Percentiles rank a stretch among this genome's conserved stretches.
Conservation (phyloP, 1,284 basidiomycete species). For the Cutaneotrichosporon arboriforme region DNA sequence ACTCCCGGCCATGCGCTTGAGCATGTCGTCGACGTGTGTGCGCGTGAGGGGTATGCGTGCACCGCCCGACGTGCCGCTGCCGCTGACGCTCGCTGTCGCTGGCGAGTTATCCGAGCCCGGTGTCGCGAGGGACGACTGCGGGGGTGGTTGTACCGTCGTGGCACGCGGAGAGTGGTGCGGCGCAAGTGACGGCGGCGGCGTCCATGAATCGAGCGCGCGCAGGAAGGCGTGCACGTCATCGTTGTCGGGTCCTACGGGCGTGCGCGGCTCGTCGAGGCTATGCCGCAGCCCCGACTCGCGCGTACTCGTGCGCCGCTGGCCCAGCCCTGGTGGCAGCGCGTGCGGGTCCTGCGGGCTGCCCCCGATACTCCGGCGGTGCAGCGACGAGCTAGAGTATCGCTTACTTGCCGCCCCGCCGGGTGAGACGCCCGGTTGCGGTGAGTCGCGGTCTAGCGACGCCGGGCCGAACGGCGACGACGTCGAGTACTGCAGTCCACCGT, state of each 20-base stretch:
- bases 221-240: conserved; percentile 47
- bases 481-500: conserved; percentile 15
- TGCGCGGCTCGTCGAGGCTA: conserved; percentile 24
- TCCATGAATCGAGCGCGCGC: conserved; percentile 41
- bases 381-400: conserved; percentile 40
- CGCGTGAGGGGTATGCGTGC: conserved; percentile 36
- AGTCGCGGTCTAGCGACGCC: conserved; percentile 32
- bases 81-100: background rate
- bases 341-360: conserved; percentile 13
- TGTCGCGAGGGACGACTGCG: background rate
- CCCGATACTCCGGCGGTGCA: conserved; percentile 23
- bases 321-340: background rate
- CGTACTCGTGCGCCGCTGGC: conserved; percentile 27
- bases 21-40: conserved; percentile 40
- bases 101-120: background rate
- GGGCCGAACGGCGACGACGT: conserved; percentile 35
- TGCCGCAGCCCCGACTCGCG: conserved; percentile 32
- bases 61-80: conserved; percentile 1
- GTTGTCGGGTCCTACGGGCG: conserved; percentile 25
- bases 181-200: conserved; percentile 28
- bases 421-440: background rate
- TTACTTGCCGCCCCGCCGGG: conserved; percentile 16
- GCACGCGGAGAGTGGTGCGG: background rate
- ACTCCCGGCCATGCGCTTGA: conserved; percentile 41
- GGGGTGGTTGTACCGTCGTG: background rate